Conservation (phyloP, 139 green algal genomes). For the Asterochloris sp. region DNA sequence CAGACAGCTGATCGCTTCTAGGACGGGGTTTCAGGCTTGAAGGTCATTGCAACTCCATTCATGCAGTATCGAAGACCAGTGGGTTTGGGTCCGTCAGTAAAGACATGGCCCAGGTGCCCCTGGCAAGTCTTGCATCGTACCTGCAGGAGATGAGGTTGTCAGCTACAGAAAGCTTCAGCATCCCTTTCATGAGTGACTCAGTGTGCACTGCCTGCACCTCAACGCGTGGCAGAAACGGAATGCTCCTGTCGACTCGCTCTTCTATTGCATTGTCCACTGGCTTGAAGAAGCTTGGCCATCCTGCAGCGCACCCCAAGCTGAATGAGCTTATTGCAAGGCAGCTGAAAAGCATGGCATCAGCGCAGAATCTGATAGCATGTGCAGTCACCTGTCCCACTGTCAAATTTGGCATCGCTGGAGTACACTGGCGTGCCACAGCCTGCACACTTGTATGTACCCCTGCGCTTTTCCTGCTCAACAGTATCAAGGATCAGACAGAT, state of each 20-base stretch:
- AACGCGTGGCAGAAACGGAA: constrained; percentile 52
- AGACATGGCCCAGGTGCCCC: constrained; percentile 74
- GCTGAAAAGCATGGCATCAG: too few species aligned
- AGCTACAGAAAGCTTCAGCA: background rate
- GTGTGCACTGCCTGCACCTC: constrained; percentile 26
- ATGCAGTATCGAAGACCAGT: constrained; percentile 84
- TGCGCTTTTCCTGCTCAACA: constrained; percentile 31
- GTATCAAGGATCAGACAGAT: background rate
- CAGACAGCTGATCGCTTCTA: too few species aligned
- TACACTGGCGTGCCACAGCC: constrained; percentile 56
- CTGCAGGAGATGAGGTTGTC: constrained; percentile 24
- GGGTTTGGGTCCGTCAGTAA: constrained; percentile 80
- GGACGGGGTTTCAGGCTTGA: background rate
- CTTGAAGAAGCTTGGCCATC: constrained; percentile 51
- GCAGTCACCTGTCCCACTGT: constrained; percentile 44
- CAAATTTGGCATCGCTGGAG: constrained; percentile 54
- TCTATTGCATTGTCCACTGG: constrained; percentile 37
- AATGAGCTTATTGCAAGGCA: too few species aligned
- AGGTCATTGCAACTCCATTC: constrained; percentile 15
- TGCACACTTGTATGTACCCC: constrained; percentile 45
- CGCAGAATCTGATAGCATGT: too few species aligned
- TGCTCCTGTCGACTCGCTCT: constrained; percentile 44
- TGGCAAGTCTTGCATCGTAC: constrained; percentile 44
- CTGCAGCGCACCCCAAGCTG: too few species aligned
- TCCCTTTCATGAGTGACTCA: background rate